Percentiles rank a stretch among this genome's conserved stretches.
phyloP scores from a whole-genome alignment of 169 alveolate species.

The Cryptosporidium viatorum region DNA sequence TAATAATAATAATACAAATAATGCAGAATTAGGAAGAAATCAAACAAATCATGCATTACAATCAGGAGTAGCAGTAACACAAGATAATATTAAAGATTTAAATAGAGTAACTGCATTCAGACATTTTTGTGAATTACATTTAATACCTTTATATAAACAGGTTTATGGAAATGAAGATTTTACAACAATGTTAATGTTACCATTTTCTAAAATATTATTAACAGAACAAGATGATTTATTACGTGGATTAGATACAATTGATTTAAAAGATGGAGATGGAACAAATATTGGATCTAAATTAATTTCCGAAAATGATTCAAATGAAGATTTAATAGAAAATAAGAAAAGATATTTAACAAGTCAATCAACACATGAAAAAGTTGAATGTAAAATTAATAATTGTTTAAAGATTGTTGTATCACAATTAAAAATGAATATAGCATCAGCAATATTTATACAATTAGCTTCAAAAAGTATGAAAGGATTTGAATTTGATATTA shows the following conservation, averaged over 20 bases:
- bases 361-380: constrained; percentile 58
- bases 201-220: constrained; percentile 17
- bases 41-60: background rate
- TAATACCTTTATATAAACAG: constrained; percentile 49
- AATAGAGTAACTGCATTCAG: constrained; percentile 74
- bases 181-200: constrained; percentile 44
- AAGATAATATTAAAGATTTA: constrained; percentile 57
- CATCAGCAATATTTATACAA: constrained; percentile 38
- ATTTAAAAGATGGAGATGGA: background rate
- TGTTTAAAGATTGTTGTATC: constrained; percentile 68
- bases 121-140: constrained; percentile 68
- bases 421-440: constrained; percentile 54
- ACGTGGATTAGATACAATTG: background rate
- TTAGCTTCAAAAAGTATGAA: constrained; percentile 67
- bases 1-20: background rate
- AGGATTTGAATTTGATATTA: constrained; percentile 51
- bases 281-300: background rate
- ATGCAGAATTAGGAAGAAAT: background rate
- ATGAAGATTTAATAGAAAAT: background rate
- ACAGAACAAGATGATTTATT: constrained; percentile 22
- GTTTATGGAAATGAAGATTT: constrained; percentile 42
- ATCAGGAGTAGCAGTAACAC: constrained; percentile 71
- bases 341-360: background rate
- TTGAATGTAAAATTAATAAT: constrained; percentile 51
- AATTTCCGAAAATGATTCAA: background rate